Evolutionary conservation across 805 yeast genomes (phyloP), one percentile per base, ranked within the genome.

Genomic region (Novakomyces olei): DNA sequence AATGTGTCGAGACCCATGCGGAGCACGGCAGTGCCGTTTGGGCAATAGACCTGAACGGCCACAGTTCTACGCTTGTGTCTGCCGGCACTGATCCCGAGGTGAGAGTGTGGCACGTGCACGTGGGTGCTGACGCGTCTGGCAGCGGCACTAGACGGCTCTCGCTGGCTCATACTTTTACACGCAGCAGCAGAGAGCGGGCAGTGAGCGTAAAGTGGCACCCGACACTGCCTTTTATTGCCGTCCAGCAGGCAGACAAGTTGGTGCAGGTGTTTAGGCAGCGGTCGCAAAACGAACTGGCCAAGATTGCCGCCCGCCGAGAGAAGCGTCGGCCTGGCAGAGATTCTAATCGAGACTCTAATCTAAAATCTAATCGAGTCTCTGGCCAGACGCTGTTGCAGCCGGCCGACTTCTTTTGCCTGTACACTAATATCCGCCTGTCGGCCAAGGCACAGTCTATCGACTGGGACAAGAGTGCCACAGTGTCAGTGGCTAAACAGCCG

Each of bases 1-100:
- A 80, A 49, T 79, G 95, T 53, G 59, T 81, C 4, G 99, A 88
- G 49, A 83, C 96, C 1, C 95, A 83, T 49, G 70, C 81, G 39
- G 93, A 95, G 0, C 93, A 80, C 49, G 63, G 76, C 15, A 83
- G 85, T 37, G 96, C 88, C 51, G 79, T 94, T 55, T 88, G 96
- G 96, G 59, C 77, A 2, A 50, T 81, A 45, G 76, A 68, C 3
- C 48, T 69, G 14, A 33, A 35, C 14, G 55, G 58, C 28, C 48
- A 51, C 6, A 50, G 57, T 20, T 19, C 15, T 4, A 40, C 72
- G 34, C 55, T 66, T 19, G 52, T 81, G 15, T 81, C 95, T 1
- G 63, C 76, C 19, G 83, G 93, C 28, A 66, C 69, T 44, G 81
- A 78, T 40, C 72, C 76, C 40, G 91, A 80, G 48, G 63, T 78